Conservation (phyloP, 192 early-diverging fungal species). For the Coemansia erecta region DNA sequence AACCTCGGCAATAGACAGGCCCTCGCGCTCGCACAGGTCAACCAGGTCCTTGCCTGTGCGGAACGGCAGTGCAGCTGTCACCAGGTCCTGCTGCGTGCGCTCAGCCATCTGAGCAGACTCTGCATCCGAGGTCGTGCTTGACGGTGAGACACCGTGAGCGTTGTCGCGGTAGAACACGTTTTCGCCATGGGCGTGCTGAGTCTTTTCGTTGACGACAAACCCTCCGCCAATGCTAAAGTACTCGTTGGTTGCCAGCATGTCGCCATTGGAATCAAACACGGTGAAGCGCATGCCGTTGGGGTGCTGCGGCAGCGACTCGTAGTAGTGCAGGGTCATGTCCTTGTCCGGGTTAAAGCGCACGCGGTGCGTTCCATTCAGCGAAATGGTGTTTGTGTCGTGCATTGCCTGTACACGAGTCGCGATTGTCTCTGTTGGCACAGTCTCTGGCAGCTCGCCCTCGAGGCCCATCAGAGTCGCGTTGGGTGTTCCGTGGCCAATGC, state of each 20-base stretch:
- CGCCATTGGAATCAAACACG: conserved; percentile 74
- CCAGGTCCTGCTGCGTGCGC: conserved; percentile 66
- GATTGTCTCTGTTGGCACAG: conserved; percentile 80
- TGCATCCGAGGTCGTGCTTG: neutral
- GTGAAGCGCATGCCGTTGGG: conserved; percentile 96
- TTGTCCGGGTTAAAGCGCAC: conserved; percentile 83
- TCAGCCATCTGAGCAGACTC: conserved; percentile 53
- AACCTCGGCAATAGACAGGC: conserved; percentile 92
- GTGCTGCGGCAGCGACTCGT: conserved; percentile 85
- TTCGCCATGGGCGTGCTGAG: conserved; percentile 73
- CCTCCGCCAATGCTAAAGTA: conserved; percentile 96
- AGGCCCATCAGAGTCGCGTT: conserved; percentile 87
- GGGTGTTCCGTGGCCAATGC: conserved; percentile 94
- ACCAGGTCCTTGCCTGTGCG: conserved; percentile 73
- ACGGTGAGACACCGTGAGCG: conserved; percentile 14
- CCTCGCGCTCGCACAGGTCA: conserved; percentile 75
- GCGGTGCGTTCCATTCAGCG: conserved; percentile 68
- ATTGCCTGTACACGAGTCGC: conserved; percentile 72
- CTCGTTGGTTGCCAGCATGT: conserved; percentile 90
- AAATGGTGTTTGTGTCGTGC: conserved; percentile 66
- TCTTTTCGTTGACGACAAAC: conserved; percentile 91
- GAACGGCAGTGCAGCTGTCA: conserved; percentile 83
- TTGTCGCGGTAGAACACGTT: conserved; percentile 62
- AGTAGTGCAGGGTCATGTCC: conserved; percentile 86
- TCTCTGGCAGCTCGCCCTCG: conserved; percentile 86